Conservation (phyloP, 202 grass and related monocot species). For the Cymbopogon flexuosus region DNA sequence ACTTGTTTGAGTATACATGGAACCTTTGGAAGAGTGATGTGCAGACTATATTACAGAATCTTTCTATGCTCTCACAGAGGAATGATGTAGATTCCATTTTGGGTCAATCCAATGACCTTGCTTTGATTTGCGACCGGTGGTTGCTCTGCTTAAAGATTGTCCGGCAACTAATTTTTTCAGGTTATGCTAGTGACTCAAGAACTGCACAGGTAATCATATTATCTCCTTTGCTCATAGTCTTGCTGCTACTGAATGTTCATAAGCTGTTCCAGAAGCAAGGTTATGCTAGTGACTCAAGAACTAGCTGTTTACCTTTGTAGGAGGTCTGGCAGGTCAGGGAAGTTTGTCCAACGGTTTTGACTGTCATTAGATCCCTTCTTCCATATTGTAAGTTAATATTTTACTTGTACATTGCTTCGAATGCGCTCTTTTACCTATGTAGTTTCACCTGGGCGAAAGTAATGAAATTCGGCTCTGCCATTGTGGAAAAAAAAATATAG, state of each 20-base stretch:
- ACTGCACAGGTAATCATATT: constrained; percentile 66
- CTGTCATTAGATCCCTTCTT: constrained; percentile 85
- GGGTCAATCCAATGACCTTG: constrained; percentile 60
- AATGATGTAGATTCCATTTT: constrained; percentile 61
- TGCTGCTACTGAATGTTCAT: constrained; percentile 22
- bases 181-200: constrained; percentile 79
- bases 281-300: neutral
- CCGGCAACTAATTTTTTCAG: constrained; percentile 77
- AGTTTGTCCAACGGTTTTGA: constrained; percentile 90
- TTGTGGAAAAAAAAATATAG: neutral
- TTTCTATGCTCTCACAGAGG: constrained; percentile 69
- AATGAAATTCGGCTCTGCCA: too few species aligned
- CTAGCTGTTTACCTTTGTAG: constrained; percentile 44
- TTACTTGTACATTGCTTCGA: neutral
- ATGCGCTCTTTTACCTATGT: neutral
- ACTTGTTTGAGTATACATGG: constrained; percentile 95
- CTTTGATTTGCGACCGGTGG: constrained; percentile 85
- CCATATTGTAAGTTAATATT: constrained; percentile 72
- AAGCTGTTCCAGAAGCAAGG: constrained; percentile 20
- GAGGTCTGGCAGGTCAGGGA: constrained; percentile 92
- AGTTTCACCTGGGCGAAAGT: neutral
- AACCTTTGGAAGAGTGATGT: constrained; percentile 93
- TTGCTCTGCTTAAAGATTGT: constrained; percentile 86
- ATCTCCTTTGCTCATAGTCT: constrained; percentile 21
- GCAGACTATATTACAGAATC: constrained; percentile 83